Base-by-base conservation (phyloP, 306 rosid genomes). In the Vicia villosa region DNA sequence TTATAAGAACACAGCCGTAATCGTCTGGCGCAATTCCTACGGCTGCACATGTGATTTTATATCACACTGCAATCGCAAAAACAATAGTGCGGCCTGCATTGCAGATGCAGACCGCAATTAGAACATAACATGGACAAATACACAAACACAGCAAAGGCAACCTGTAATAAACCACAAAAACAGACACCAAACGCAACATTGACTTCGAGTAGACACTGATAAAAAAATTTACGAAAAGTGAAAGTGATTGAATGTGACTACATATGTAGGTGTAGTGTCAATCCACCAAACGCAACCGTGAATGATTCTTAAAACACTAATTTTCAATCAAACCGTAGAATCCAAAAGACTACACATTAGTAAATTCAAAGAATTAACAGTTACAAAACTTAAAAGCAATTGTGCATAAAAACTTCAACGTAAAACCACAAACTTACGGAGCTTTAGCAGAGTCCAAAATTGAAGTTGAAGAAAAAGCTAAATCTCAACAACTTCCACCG, bases 351-450 rank as follows among this genome's bases (percentile, higher is more conserved):
- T n/a, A n/a, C n/a, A n/a, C n/a, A n/a, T n/a, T n/a, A n/a, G 28
- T 24, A 24, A 1, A 24, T 24, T 3, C 3, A 1, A 24, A 24
- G 28, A 24, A 24, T 24, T 2, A 24, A 24, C 28, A 24, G 28
- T 24, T 24, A 24, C 3, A 24, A 52, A 20, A 21, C 10, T 6
- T 4, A 15, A 5, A 58, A 59, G 14, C 65, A 59, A 32, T 32
- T 61, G 16, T 17, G 20, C 4, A 34, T 13, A 50, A 11, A 1
- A 37, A 36, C 14, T 5, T 68, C 3, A 19, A 56, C 4, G 17
- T 37, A 67, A 55, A 56, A 36, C 21, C 59, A 68, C 61, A 77
- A 77, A 49, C 73, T 61, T 61, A 79, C 86, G 75, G 30, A 15
- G 60, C 37, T 52, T 17, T 52, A 34, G 43, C 56, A 32, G 68